Evolutionary conservation across 2,329 filamentous ascomycete genomes (phyloP).

Genomic region (Colletotrichum trifolii): DNA sequence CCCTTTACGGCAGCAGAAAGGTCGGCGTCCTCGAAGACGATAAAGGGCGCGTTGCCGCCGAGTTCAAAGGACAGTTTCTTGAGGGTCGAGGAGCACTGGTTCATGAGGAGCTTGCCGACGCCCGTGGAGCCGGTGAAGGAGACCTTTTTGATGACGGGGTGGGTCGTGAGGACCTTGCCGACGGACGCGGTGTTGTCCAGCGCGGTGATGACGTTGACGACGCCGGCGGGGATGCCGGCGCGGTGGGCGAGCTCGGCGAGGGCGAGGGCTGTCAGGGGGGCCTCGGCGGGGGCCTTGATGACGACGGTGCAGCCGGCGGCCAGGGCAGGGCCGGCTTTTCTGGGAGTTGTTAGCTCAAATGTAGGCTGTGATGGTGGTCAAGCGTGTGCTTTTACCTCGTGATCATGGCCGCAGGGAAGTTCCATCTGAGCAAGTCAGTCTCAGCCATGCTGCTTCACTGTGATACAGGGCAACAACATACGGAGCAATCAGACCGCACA

Average conservation of each 20-base stretch:
- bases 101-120: conserved; percentile 81
- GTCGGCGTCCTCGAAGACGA: conserved; percentile 75
- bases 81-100: conserved; percentile 72
- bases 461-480: too few species aligned
- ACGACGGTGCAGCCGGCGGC: conserved; percentile 74
- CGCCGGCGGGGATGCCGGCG: conserved; percentile 81
- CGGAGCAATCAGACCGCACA: conserved; percentile 79
- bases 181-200: conserved; percentile 45
- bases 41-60: conserved; percentile 73
- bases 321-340: conserved; percentile 80
- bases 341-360: conserved; percentile 43
- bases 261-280: conserved; percentile 72
- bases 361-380: too few species aligned
- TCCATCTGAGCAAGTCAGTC: conserved; percentile 59
- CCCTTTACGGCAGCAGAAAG: conserved; percentile 74
- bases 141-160: conserved; percentile 80
- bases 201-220: conserved; percentile 81
- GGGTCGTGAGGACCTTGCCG: conserved; percentile 74
- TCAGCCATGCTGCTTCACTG: too few species aligned
- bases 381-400: conserved; percentile 39
- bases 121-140: conserved; percentile 82
- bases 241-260: conserved; percentile 76
- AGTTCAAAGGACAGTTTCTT: conserved; percentile 76
- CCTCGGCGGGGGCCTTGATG: conserved; percentile 75
- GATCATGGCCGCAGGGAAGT: conserved; percentile 64